These are phyloP conservation scores for Tuber melanosporum DNA, from an alignment of 495 filamentous ascomycete species.

Conservation along the genomic window DNA sequence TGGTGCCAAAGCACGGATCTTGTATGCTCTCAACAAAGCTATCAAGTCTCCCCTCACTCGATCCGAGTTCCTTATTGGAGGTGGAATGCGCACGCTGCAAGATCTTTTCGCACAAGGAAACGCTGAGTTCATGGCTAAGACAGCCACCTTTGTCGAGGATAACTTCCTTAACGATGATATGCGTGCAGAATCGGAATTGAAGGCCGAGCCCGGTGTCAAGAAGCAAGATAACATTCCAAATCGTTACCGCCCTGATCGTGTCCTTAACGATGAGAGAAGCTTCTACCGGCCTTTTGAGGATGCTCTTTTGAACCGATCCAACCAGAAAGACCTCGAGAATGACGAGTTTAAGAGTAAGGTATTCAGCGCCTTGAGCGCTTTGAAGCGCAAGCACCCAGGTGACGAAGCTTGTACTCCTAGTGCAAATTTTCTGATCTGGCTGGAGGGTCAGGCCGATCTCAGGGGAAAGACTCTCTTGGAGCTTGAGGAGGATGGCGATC, in stretches of 20 bases:
- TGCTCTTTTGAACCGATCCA: slow-evolving; percentile 19
- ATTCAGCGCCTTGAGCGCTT: slow-evolving; percentile 31
- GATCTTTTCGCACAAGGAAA: slow-evolving; percentile 49
- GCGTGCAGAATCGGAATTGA: slow-evolving; percentile 44
- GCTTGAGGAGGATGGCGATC: slow-evolving; percentile 45
- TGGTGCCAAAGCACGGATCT: slow-evolving; percentile 39
- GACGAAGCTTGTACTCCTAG: slow-evolving; percentile 25
- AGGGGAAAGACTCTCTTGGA: slow-evolving; percentile 31
- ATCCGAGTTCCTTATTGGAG: slow-evolving; percentile 32
- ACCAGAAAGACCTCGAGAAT: slow-evolving; percentile 16
- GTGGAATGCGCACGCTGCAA: slow-evolving; percentile 44
- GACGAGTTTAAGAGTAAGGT: slow-evolving; percentile 26
- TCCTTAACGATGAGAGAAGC: slow-evolving; percentile 24
- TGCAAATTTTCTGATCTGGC: slow-evolving; percentile 25
- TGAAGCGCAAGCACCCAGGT: slow-evolving; percentile 28
- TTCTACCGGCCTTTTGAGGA: slow-evolving; percentile 33
- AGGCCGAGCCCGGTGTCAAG: slow-evolving; percentile 11
- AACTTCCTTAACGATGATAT: slow-evolving; percentile 57
- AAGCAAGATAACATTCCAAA: slow-evolving; percentile 25
- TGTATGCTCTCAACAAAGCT: slow-evolving; percentile 39
- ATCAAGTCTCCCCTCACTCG: slow-evolving; percentile 29
- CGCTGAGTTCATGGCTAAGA: slow-evolving; percentile 47
- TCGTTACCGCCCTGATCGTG: slow-evolving; percentile 19
- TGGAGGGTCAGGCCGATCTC: slow-evolving; percentile 19
- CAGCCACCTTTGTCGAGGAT: slow-evolving; percentile 52